These are phyloP conservation scores for Leptodermis oblonga DNA, from an alignment of 257 asterid species.

Conservation along the genomic window DNA sequence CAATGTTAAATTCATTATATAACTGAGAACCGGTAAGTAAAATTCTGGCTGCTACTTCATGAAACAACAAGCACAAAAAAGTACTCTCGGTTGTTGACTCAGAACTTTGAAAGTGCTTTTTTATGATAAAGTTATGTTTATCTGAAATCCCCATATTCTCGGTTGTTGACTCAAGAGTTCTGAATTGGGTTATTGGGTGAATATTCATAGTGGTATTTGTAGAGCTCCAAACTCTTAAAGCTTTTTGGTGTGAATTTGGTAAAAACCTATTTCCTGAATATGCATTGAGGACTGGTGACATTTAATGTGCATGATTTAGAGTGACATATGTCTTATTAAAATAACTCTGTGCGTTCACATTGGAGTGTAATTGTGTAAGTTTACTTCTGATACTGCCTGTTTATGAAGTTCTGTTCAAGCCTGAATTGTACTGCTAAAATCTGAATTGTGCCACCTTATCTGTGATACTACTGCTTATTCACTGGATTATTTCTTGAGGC, in stretches of 20 bases:
- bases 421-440: background rate
- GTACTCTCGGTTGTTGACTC: background rate
- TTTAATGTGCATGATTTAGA: too few species aligned
- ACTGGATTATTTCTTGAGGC: too few species aligned
- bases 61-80: background rate
- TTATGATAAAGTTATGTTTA: background rate
- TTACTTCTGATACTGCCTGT: background rate
- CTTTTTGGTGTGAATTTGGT: background rate
- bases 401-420: background rate
- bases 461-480: too few species aligned
- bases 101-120: background rate
- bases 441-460: too few species aligned
- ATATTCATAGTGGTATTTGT: background rate
- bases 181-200: background rate
- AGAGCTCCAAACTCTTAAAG: background rate
- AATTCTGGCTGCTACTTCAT: background rate
- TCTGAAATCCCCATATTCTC: background rate
- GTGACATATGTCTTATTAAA: too few species aligned
- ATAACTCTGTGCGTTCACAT: too few species aligned
- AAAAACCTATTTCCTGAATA: background rate
- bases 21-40: background rate
- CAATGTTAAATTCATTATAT: slow-evolving; percentile 10
- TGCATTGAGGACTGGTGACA: background rate
- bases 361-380: background rate
- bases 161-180: background rate